phyloP scores from a whole-genome alignment of 1,284 basidiomycete species.

The Ganoderma multipileum region DNA sequence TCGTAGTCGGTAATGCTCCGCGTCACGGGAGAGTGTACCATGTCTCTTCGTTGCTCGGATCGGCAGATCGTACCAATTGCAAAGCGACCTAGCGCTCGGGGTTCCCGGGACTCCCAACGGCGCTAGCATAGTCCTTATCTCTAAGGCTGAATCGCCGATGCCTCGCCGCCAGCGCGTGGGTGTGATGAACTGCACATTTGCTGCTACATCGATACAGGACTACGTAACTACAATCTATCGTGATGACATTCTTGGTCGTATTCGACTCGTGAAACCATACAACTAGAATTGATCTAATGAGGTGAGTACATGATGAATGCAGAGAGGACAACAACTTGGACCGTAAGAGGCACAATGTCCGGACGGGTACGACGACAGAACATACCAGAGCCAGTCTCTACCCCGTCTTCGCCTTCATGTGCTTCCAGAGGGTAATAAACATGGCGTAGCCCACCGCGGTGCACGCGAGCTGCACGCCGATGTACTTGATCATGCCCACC shows the following conservation, averaged over 20 bases:
- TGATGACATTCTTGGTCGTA: not conserved
- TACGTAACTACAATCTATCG: slow-evolving; percentile 1
- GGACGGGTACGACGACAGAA: not conserved
- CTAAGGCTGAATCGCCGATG: not conserved
- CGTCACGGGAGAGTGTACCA: too few species aligned
- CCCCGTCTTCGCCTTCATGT: slow-evolving; percentile 67
- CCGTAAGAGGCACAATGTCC: not conserved
- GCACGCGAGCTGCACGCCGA: slow-evolving; percentile 67
- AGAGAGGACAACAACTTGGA: not conserved
- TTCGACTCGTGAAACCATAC: not conserved
- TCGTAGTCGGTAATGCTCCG: too few species aligned
- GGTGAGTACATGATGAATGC: not conserved
- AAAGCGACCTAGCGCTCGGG: too few species aligned
- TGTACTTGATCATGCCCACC: slow-evolving; percentile 68
- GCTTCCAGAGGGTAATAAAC: slow-evolving; percentile 62
- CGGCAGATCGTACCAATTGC: too few species aligned
- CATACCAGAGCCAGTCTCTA: not conserved
- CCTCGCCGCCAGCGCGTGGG: not conserved
- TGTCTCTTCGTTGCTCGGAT: too few species aligned
- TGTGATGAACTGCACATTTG: not conserved
- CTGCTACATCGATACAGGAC: not conserved
- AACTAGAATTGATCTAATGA: not conserved
- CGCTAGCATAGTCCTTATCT: not conserved
- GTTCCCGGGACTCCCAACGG: not conserved
- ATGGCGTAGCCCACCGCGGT: slow-evolving; percentile 64